Base-by-base conservation (phyloP, 495 filamentous ascomycete genomes). In the Apodospora peruviana region DNA sequence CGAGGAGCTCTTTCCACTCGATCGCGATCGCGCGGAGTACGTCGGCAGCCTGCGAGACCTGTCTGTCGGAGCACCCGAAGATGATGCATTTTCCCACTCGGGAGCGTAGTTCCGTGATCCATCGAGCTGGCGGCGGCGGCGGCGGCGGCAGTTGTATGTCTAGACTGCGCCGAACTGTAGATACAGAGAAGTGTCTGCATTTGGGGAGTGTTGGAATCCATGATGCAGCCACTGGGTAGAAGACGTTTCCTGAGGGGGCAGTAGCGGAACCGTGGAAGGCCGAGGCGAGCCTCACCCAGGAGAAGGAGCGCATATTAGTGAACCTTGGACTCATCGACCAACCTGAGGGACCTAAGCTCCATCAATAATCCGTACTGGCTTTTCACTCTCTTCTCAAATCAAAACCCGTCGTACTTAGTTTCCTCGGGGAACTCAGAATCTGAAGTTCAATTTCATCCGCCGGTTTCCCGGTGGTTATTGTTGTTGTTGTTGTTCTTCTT, bases 41-140 rank as follows among this genome's bases (percentile, higher is more conserved):
- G 2, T 51, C 56, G 1, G 81, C 80, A 0, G 85, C 88, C 22
- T 81, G 76, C 0, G 69, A 55, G 3, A 81, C 61, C 59, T 96
- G 90, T 18, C 61, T 52, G 4, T n/a, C 34, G 44, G 40, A 71
- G 41, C 89, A 70, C 12, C 91, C 91, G 59, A 94, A 94, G 53
- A 77, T 77, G 53, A 96, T 80, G 65, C 93, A 94, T 65, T 82
- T 82, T 8, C 90, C 90, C n/a, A 95, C 66, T 35, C 90, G 80
- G 10, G 69, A 53, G 55, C 84, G 87, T 12, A 88, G 79, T 39
- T 85, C 79, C 14, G 83, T 79, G 40, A 94, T 83, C 90, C 90
- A 96, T 64, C 82, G 78, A 10, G 79, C 35, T 2, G 71, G 61
- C 11, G 64, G 64, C 14, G 44, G 42, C 7, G 56, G 52, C 7